phyloP scores from a whole-genome alignment of 1,139 yeast species.

The Meyerozyma smithsonii region DNA sequence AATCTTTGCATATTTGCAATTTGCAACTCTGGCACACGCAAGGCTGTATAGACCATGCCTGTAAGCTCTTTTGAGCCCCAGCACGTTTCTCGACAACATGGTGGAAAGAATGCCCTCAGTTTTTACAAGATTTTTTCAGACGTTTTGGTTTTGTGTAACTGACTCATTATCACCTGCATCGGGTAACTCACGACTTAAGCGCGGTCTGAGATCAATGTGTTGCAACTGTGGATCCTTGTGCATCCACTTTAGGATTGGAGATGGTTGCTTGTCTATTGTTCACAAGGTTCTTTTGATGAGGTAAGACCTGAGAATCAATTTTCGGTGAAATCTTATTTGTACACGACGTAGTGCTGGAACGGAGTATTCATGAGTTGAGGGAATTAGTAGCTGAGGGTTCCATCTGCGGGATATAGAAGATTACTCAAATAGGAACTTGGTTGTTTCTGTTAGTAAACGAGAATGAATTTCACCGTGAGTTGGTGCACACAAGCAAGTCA shows the following conservation, averaged over 20 bases:
- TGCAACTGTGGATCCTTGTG: conserved; percentile 18
- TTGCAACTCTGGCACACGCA: background rate
- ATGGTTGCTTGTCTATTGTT: too few relatives aligned
- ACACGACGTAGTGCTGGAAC: too few relatives aligned
- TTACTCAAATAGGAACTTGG: too few relatives aligned
- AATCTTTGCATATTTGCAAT: background rate
- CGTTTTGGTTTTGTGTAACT: conserved; percentile 7
- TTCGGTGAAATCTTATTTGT: too few relatives aligned
- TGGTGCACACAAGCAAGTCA: too few relatives aligned
- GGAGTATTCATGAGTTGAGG: too few relatives aligned
- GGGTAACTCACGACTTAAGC: conserved; percentile 30
- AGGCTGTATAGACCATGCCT: background rate
- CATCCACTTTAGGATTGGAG: conserved; percentile 31
- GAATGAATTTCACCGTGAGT: too few relatives aligned
- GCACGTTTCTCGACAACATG: background rate
- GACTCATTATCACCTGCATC: conserved; percentile 31
- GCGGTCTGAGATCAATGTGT: conserved; percentile 38
- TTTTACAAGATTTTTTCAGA: background rate
- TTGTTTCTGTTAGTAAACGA: too few relatives aligned
- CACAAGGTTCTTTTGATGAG: too few relatives aligned
- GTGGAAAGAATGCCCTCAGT: background rate
- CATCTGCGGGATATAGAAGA: too few relatives aligned
- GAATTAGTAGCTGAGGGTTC: too few relatives aligned
- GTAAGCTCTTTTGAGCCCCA: conserved; percentile 1
- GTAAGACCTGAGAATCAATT: too few relatives aligned